A percentile compares a stretch with the other conserved stretches of the same genome.
These are phyloP conservation scores for Ceratocystis lukuohia DNA, from an alignment of 2,329 filamentous ascomycete genomes.

Conservation along the genomic window DNA sequence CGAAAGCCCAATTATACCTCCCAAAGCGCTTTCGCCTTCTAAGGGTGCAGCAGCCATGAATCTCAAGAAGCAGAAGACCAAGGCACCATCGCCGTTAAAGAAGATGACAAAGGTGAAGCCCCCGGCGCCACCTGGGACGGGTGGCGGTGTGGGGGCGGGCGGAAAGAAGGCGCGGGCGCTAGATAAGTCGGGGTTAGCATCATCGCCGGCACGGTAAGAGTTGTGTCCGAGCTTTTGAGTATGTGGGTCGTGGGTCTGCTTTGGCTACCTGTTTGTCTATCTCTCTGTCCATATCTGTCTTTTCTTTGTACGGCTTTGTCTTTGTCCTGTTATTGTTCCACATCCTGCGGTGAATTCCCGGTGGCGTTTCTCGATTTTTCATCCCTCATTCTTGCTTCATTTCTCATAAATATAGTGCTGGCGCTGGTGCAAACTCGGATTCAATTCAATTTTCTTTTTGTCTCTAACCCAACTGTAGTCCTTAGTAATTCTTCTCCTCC, in stretches of 20 bases:
- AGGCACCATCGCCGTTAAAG: conserved; percentile 18
- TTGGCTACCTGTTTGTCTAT: not conserved
- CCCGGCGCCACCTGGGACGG: conserved; percentile 26
- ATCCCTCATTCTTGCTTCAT: conserved; percentile 16
- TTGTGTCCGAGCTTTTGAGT: not conserved
- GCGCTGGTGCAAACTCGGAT: not conserved
- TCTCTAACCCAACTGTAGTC: not conserved
- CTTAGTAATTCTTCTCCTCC: conserved; percentile 23
- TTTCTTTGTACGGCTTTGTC: not conserved
- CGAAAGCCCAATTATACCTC: conserved; percentile 21
- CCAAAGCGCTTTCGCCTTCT: conserved; percentile 28
- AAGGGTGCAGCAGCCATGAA: not conserved
- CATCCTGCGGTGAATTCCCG: not conserved
- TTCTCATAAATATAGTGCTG: not conserved
- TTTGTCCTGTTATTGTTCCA: conserved; percentile 20
- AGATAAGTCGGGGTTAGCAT: conserved; percentile 43
- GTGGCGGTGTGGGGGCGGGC: not conserved
- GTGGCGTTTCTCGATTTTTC: conserved; percentile 15
- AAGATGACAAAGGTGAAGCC: conserved; percentile 27
- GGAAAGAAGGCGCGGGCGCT: conserved; percentile 34
- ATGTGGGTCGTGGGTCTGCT: not conserved
- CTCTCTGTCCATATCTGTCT: not conserved
- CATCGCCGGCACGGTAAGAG: conserved; percentile 27
- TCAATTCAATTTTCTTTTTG: not conserved
- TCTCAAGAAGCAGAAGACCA: conserved; percentile 33